phyloP scores from a whole-genome alignment of 148 eudicot genomes.

The Pharnaceum exiguum region DNA sequence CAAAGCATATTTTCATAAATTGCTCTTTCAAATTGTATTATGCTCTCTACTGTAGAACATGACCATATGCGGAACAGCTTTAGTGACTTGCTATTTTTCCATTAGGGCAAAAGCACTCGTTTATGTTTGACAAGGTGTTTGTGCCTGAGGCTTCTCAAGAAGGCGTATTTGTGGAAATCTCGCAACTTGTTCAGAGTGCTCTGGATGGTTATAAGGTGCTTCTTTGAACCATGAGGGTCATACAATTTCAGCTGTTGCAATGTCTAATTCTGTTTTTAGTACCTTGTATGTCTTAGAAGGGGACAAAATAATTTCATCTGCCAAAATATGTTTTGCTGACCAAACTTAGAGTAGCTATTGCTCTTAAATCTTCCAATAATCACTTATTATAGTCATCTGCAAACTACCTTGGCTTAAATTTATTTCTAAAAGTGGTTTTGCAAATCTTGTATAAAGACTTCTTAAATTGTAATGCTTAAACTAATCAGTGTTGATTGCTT shows the following conservation, averaged over 20 bases:
- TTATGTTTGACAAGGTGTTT: slow-evolving; percentile 84
- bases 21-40: not conserved
- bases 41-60: not conserved
- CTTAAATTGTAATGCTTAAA: no score
- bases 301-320: no score
- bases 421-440: no score
- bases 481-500: slow-evolving; percentile 13
- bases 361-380: no score
- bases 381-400: no score
- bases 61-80: not conserved
- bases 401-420: no score
- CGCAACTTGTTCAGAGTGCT: slow-evolving; percentile 99
- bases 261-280: not conserved
- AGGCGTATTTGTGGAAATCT: slow-evolving; percentile 93
- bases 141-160: slow-evolving; percentile 78
- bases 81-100: slow-evolving; percentile 1
- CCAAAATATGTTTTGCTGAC: no score
- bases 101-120: slow-evolving; percentile 82
- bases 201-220: slow-evolving; percentile 96
- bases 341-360: no score
- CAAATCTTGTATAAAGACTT: no score
- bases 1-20: not conserved
- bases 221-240: not conserved
- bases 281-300: not conserved
- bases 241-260: not conserved